Base-by-base conservation (phyloP, 768 basidiomycete genomes). In the Chiua virens region DNA sequence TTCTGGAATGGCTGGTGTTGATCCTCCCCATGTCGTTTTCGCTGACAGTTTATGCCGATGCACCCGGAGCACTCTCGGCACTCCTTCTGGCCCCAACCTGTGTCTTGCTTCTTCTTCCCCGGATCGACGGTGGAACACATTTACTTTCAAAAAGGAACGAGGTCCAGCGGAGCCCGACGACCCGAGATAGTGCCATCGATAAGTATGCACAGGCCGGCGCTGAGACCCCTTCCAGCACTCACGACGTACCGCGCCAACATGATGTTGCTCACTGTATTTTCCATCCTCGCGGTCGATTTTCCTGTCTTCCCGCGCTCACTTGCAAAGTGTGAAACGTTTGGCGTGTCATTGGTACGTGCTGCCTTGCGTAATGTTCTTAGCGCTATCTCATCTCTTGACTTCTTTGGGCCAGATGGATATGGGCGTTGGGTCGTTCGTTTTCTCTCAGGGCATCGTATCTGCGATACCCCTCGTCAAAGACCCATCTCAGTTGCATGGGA, bases 361-460 rank as follows among this genome's bases (percentile, higher is more conserved):
- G 28, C 14, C 35, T 32, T 32, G 17, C 18, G n/a, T 25, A 11
- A 10, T 38, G 10, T 43, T 2, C 9, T 43, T 25, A 21, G 43
- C 36, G 5, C 28, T 30, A 17, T 25, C 39, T 45, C 44, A 27
- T 54, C 39, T 27, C 40, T 44, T 45, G 28, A 55, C 41, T 45
- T 10, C 39, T 43, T 48, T 37, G 8, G 48, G 17, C 28, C 54
- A 99, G 96, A 99, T 98, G 97, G 97, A 99, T 63, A 71, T 94
- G 13, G 97, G 97, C 11, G 96, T 98, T 2, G 97, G 97, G 13
- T 93, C 95, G 1, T 98, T 99, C 57, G 92, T 98, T 13, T 98
- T 97, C 67, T 94, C 96, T 0, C 89, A 95, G 64, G 97, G 97
- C 20, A 68, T 99, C 38, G 85, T 94, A 6, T 93, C 93, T n/a